Evolutionary conservation across 192 early-diverging fungal species (phyloP).

Genomic region (Helicostylum pulchrum): DNA sequence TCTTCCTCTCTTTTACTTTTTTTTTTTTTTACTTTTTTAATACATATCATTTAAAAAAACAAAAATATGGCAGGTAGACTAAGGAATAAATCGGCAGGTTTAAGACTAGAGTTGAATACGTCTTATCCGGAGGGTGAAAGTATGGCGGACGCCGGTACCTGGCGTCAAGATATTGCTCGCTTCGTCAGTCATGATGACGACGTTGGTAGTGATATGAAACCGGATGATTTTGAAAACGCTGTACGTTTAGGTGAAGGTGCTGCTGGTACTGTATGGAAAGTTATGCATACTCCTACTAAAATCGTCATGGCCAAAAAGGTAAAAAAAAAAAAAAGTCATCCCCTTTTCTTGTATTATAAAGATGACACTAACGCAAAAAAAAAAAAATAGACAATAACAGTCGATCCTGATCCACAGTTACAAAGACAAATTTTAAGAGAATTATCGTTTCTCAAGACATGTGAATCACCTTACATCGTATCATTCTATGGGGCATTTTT

Average conservation of each 20-base stretch:
- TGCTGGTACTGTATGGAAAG: conserved; percentile 89
- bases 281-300: conserved; percentile 65
- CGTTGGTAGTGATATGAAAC: conserved; percentile 25
- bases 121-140: not conserved
- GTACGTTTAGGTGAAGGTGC: conserved; percentile 88
- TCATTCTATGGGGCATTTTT: conserved; percentile 90
- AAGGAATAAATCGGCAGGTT: too few relatives aligned
- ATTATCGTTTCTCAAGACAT: conserved; percentile 81
- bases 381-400: conserved; percentile 46
- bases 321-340: conserved; percentile 13
- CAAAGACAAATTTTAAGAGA: conserved; percentile 87
- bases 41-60: too few relatives aligned
- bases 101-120: too few relatives aligned
- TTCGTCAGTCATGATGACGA: conserved; percentile 20
- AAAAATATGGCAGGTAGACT: too few relatives aligned
- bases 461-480: conserved; percentile 89
- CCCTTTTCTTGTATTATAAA: too few relatives aligned
- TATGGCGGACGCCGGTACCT: conserved; percentile 19
- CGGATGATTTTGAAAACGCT: conserved; percentile 74
- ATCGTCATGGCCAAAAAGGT: conserved; percentile 94
- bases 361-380: too few relatives aligned
- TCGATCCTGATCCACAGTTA: conserved; percentile 61
- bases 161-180: conserved; percentile 31
- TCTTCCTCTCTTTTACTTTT: too few relatives aligned
- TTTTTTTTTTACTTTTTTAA: too few relatives aligned